Base-by-base conservation (phyloP, 179 eudicot species). In the Corrigiola litoralis region DNA sequence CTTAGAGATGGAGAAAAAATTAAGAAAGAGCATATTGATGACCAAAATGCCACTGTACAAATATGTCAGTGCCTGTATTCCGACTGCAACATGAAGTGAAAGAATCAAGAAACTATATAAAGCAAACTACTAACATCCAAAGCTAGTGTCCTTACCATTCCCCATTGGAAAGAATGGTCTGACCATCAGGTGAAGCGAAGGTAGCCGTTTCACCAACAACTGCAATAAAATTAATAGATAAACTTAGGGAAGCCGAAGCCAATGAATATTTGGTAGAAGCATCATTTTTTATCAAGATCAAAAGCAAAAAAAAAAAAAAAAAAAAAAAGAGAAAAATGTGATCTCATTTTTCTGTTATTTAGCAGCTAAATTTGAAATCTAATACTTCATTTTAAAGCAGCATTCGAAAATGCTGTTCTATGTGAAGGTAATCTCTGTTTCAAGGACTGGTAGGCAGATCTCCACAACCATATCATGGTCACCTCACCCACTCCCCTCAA, bases 171-270 rank as follows among this genome's bases (percentile, higher is more conserved):
- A 94, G 91, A 63, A 94, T 86, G 11, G 76, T 72, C 31, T 49
- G 56, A 23, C 75, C 89, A 54, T 70, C 31, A n/a, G 97, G 97
- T 63, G 88, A 73, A 66, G 71, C 50, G 65, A 90, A 86, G 47
- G 97, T 94, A 13, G 84, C 75, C 49, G 99, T 90, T 86, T 94
- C 99, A 37, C 96, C 95, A 40, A 88, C 77, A 79, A 94, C 99
- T 92, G 96, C 74, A 66, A 69, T 41, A 41, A 31, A 37, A 28
- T 13, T 5, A 23, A 23, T 6, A 58, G 55, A 1, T 18, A 25
- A 59, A 56, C 29, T 27, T 21, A 75, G 20, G 58, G 31, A 29
- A 64, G 42, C 37, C 13, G 25, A 55, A 66, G 17, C 53, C 11
- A 20, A 42, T 21, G n/a, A n/a, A n/a, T n/a, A n/a, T n/a, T n/a